phyloP scores from a whole-genome alignment of 805 yeast genomes.

The Kuraishia ogatae region DNA sequence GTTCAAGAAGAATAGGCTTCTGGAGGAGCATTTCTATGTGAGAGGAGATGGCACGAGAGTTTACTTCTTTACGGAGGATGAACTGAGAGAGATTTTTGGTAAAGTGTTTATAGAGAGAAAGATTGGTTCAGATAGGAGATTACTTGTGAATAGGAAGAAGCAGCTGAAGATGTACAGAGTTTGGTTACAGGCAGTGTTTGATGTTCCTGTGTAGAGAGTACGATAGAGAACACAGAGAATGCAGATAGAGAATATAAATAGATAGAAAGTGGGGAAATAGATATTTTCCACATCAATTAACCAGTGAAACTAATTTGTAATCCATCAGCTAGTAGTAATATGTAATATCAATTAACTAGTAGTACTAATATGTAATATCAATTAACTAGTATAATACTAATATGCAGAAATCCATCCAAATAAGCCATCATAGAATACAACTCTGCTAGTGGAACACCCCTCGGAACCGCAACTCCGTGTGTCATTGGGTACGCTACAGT shows the following conservation, averaged over 20 bases:
- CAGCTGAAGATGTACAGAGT: slow-evolving; percentile 92
- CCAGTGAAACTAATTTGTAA: no score
- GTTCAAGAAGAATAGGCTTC: slow-evolving; percentile 76
- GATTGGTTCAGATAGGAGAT: slow-evolving; percentile 84
- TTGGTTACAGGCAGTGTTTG: slow-evolving; percentile 93
- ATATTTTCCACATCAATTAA: no score
- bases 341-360: no score
- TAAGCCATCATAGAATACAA: slow-evolving; percentile 36
- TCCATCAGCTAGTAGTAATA: no score
- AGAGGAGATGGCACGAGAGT: slow-evolving; percentile 98
- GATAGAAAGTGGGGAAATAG: no score
- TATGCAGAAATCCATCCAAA: slow-evolving; percentile 61
- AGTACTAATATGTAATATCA: no score
- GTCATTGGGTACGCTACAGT: slow-evolving; percentile 33
- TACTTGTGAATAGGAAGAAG: slow-evolving; percentile 86
- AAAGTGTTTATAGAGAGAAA: slow-evolving; percentile 54
- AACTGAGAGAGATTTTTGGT: slow-evolving; percentile 66
- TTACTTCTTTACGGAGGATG: slow-evolving; percentile 94
- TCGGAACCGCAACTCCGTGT: slow-evolving; percentile 49
- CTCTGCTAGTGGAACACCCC: slow-evolving; percentile 33
- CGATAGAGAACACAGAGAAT: no score
- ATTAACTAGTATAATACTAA: slow-evolving; percentile 30
- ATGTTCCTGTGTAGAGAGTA: slow-evolving; percentile 17
- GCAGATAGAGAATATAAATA: no score
- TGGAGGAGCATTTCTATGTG: slow-evolving; percentile 90